Evolutionary conservation across 2,329 filamentous ascomycete species (phyloP).

Genomic region (Coniella vitis): DNA sequence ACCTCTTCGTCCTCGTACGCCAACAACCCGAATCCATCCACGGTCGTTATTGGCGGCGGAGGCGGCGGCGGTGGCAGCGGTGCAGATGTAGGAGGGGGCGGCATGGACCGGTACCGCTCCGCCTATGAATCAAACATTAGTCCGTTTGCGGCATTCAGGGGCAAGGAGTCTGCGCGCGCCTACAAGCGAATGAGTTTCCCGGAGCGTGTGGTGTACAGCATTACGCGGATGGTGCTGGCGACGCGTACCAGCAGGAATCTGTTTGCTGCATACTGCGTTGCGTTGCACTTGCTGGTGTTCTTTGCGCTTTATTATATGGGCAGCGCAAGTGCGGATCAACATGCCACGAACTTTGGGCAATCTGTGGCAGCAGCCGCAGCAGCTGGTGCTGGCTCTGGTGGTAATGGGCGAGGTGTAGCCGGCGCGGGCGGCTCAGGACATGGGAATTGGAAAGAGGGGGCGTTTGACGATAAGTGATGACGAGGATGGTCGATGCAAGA

Average conservation of each 20-base stretch:
- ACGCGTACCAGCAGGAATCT: slow-evolving; percentile 87
- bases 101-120: slow-evolving; percentile 70
- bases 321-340: slow-evolving; percentile 55
- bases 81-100: slow-evolving; percentile 42
- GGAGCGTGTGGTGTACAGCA: slow-evolving; percentile 81
- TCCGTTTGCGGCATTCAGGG: slow-evolving; percentile 90
- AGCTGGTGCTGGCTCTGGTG: slow-evolving; percentile 21
- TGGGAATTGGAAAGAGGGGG: slow-evolving; percentile 53
- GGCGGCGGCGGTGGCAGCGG: slow-evolving; percentile 43
- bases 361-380: slow-evolving; percentile 37
- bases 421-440: slow-evolving; percentile 24
- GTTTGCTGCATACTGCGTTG: slow-evolving; percentile 87
- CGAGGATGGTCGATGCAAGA: no score
- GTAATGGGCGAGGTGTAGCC: slow-evolving; percentile 27
- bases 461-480: slow-evolving; percentile 33
- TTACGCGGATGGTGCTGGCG: slow-evolving; percentile 84
- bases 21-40: slow-evolving; percentile 68
- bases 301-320: slow-evolving; percentile 81
- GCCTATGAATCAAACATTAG: slow-evolving; percentile 95
- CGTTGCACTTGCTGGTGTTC: slow-evolving; percentile 82
- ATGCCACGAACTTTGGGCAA: slow-evolving; percentile 50
- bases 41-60: slow-evolving; percentile 53
- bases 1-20: slow-evolving; percentile 54
- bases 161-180: slow-evolving; percentile 84
- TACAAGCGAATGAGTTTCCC: slow-evolving; percentile 91